phyloP scores from a whole-genome alignment of 2,329 filamentous ascomycete genomes.

The Penicillium palitans region DNA sequence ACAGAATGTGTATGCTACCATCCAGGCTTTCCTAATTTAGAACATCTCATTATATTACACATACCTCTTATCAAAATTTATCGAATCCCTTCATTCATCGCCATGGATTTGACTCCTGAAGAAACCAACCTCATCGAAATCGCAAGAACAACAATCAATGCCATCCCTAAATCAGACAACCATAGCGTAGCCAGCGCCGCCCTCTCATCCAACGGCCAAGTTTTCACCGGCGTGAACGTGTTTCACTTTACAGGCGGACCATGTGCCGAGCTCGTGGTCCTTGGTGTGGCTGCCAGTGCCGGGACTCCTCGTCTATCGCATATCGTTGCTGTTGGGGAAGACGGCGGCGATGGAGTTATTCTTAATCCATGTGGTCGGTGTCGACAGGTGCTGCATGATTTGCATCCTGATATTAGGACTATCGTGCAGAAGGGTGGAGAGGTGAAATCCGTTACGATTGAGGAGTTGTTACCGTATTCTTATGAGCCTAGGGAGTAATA shows the following conservation, averaged over 20 bases:
- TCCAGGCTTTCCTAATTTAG: background rate
- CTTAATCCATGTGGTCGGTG: slow-evolving; percentile 32
- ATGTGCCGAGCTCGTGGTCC: slow-evolving; percentile 32
- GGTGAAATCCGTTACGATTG: background rate
- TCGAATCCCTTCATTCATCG: background rate
- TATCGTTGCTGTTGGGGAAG: slow-evolving; percentile 29
- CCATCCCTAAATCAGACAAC: slow-evolving; percentile 19
- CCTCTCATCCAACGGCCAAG: slow-evolving; percentile 18
- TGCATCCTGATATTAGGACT: slow-evolving; percentile 28
- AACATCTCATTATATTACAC: background rate
- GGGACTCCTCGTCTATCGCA: slow-evolving; percentile 23
- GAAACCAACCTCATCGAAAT: background rate
- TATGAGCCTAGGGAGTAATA: background rate
- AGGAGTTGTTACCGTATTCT: slow-evolving; percentile 2
- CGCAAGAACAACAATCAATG: slow-evolving; percentile 1
- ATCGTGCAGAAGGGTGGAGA: slow-evolving; percentile 18
- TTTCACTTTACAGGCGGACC: slow-evolving; percentile 33
- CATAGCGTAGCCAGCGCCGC: slow-evolving; percentile 23
- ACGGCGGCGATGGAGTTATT: slow-evolving; percentile 17
- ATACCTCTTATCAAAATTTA: background rate
- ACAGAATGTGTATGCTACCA: background rate
- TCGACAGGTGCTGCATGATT: slow-evolving; percentile 30
- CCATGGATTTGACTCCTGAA: background rate
- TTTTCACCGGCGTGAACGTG: slow-evolving; percentile 27
- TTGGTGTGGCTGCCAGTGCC: slow-evolving; percentile 29